These are phyloP conservation scores for Pseudocercospora musae DNA, from an alignment of 2,329 filamentous ascomycete genomes.

Conservation along the genomic window DNA sequence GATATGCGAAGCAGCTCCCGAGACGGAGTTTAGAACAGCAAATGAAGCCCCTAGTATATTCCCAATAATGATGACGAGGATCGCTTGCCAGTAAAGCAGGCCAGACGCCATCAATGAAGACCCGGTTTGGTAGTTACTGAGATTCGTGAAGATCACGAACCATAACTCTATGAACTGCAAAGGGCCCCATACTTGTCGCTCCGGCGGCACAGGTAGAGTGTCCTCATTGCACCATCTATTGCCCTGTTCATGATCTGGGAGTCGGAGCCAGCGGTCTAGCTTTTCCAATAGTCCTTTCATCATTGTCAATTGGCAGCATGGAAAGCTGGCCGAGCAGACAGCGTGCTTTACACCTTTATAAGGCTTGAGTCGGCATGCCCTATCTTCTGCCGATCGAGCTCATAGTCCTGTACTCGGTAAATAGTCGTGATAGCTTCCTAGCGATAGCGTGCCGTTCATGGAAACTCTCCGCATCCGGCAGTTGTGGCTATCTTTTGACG, in stretches of 20 bases:
- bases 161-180: neutral
- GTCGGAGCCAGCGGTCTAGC: neutral
- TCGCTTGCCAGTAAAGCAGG: neutral
- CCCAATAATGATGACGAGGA: neutral
- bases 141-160: neutral
- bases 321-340: neutral
- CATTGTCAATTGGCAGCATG: neutral
- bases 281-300: neutral
- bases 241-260: neutral
- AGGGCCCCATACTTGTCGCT: slow-evolving; percentile 1
- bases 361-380: neutral
- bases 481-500: neutral
- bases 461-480: neutral
- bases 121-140: neutral
- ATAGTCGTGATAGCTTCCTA: neutral
- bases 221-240: slow-evolving; percentile 3
- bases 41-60: neutral
- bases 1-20: neutral
- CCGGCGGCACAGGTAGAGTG: neutral
- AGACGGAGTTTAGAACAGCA: neutral
- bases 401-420: neutral
- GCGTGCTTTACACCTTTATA: neutral
- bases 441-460: neutral
- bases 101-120: slow-evolving; percentile 2
- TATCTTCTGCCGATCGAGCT: neutral